Conservation (phyloP, 129 eudicot genomes). For the Helichrysum umbraculigerum region DNA sequence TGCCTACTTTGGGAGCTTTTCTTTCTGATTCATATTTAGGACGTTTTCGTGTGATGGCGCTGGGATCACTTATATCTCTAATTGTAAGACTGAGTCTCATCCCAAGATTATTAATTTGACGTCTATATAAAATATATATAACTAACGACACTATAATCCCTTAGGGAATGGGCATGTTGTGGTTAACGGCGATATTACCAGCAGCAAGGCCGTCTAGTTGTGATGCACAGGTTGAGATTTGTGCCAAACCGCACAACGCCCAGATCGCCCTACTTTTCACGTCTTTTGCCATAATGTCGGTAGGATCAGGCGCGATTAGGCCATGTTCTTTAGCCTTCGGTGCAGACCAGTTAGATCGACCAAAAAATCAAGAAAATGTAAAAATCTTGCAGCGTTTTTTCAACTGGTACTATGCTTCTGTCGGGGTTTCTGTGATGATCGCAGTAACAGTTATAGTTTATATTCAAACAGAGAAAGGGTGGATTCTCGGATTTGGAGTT, state of each 20-base stretch:
- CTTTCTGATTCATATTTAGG: constrained; percentile 68
- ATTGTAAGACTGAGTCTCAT: constrained; percentile 33
- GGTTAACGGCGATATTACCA: constrained; percentile 55
- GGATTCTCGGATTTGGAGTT: constrained; percentile 75
- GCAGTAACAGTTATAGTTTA: constrained; percentile 64
- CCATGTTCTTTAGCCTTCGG: constrained; percentile 75
- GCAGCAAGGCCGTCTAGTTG: constrained; percentile 43
- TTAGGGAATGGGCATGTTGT: constrained; percentile 48
- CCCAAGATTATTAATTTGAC: background rate
- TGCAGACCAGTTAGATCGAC: constrained; percentile 68
- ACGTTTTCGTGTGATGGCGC: constrained; percentile 52
- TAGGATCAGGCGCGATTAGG: constrained; percentile 66
- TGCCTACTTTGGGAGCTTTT: constrained; percentile 75
- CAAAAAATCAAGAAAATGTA: constrained; percentile 52
- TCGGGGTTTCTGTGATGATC: constrained; percentile 57
- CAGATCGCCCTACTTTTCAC: constrained; percentile 52
- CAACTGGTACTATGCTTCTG: constrained; percentile 71
- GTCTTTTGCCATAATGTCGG: constrained; percentile 53
- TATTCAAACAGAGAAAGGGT: constrained; percentile 54
- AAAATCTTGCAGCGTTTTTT: constrained; percentile 57
- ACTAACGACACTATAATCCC: constrained; percentile 1
- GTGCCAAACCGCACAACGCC: constrained; percentile 34
- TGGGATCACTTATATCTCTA: constrained; percentile 42
- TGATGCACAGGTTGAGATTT: constrained; percentile 14
- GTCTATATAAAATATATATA: background rate